phyloP scores from a whole-genome alignment of 2,329 filamentous ascomycete genomes.

The Aspergillus sp. region DNA sequence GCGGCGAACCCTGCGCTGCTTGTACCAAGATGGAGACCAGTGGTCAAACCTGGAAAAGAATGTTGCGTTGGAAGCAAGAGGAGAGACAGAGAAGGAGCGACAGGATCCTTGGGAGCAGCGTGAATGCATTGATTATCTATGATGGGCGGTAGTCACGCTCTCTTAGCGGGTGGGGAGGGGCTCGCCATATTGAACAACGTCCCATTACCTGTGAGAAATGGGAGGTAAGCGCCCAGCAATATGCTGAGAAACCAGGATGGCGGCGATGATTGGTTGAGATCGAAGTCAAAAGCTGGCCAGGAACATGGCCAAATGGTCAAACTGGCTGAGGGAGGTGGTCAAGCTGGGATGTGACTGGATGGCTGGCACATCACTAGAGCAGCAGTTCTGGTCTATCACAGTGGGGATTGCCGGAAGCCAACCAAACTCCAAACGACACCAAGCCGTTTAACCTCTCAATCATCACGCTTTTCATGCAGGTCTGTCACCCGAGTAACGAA shows the following conservation, averaged over 20 bases:
- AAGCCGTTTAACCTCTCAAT: constrained; percentile 10
- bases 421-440: constrained; percentile 10
- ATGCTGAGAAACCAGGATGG: constrained; percentile 17
- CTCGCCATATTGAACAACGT: constrained; percentile 9
- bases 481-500: constrained; percentile 21
- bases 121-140: constrained; percentile 33
- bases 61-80: constrained; percentile 20
- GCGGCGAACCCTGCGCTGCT: constrained; percentile 29
- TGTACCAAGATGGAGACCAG: constrained; percentile 23
- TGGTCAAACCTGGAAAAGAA: constrained; percentile 21
- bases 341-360: constrained; percentile 25
- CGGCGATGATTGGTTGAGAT: constrained; percentile 17
- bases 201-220: constrained; percentile 17
- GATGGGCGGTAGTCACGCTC: constrained; percentile 19
- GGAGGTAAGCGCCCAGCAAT: constrained; percentile 32
- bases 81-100: constrained; percentile 20
- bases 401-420: constrained; percentile 22
- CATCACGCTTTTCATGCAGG: constrained; percentile 17
- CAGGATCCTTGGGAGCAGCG: constrained; percentile 12
- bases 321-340: constrained; percentile 1
- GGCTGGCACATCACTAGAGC: constrained; percentile 19
- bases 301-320: constrained; percentile 6
- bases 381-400: constrained; percentile 33
- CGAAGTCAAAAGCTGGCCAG: constrained; percentile 2
- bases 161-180: constrained; percentile 19